Evolutionary conservation across 306 rosid genomes (phyloP).

Genomic region (Dalbergia oliveri): DNA sequence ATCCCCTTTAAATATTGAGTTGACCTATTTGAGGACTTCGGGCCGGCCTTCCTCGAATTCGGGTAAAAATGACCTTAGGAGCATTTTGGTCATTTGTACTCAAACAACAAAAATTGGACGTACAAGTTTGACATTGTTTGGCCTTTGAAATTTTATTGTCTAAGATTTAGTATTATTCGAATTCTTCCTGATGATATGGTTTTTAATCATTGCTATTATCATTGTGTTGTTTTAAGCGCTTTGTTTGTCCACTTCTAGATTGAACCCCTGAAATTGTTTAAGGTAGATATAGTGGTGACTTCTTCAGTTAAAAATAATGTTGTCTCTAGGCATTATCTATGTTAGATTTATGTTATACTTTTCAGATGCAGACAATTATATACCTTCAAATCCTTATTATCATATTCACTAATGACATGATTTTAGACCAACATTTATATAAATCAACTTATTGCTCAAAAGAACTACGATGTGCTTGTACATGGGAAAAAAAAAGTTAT

Average conservation of each 20-base stretch:
- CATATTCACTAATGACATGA: neutral
- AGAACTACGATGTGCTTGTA: too few relatives aligned
- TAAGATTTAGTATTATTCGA: neutral
- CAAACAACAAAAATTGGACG: too few relatives aligned
- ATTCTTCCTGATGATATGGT: neutral
- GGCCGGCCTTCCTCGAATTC: too few relatives aligned
- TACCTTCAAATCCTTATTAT: neutral
- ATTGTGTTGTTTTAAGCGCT: neutral
- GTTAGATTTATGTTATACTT: neutral
- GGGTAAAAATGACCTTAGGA: too few relatives aligned
- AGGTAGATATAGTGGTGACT: neutral
- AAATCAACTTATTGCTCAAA: too few relatives aligned
- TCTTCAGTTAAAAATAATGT: neutral
- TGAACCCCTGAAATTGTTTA: neutral
- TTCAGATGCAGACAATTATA: slow-evolving; percentile 9
- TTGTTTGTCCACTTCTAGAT: neutral
- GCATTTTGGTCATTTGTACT: too few relatives aligned
- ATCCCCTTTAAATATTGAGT: too few relatives aligned
- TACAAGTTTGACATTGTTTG: neutral
- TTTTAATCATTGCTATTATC: neutral
- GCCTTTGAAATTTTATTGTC: neutral
- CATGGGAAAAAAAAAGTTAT: too few relatives aligned
- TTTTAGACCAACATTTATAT: slow-evolving; percentile 11
- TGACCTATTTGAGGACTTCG: too few relatives aligned
- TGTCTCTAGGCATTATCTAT: slow-evolving; percentile 10